These are phyloP conservation scores for Saccharomyces hybrid DNA, from an alignment of 1,139 yeast species.

Conservation along the genomic window DNA sequence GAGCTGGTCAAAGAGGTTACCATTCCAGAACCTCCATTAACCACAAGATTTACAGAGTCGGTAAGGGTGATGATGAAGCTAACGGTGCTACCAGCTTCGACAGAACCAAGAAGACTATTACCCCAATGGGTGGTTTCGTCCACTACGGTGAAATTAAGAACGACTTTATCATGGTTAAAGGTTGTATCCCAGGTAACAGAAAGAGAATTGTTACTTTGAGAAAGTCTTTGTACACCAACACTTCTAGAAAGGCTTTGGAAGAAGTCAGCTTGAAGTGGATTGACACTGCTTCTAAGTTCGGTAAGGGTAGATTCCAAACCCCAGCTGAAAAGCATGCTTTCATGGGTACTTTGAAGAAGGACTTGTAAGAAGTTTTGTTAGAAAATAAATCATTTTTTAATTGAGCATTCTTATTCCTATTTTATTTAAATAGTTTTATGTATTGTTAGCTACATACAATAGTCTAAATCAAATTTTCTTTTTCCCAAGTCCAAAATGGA, in stretches of 20 bases:
- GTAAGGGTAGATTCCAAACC: slow-evolving; percentile 99
- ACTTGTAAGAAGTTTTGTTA: slow-evolving; percentile 35
- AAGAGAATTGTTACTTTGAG: slow-evolving; percentile 99
- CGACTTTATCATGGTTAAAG: slow-evolving; percentile 96
- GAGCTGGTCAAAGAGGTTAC: slow-evolving; percentile 99
- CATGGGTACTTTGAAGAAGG: slow-evolving; percentile 99
- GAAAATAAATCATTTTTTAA: slow-evolving; percentile 5
- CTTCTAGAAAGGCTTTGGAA: slow-evolving; percentile 96
- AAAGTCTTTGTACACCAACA: slow-evolving; percentile 96
- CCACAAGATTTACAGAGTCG: slow-evolving; percentile 99
- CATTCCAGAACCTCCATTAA: slow-evolving; percentile 99
- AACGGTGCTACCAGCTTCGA: slow-evolving; percentile 96
- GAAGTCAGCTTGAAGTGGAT: slow-evolving; percentile 97
- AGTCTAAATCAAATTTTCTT: background rate
- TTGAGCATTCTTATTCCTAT: slow-evolving; percentile 2
- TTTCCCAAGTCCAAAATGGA: background rate
- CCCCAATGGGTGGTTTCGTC: slow-evolving; percentile 99
- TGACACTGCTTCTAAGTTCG: slow-evolving; percentile 99
- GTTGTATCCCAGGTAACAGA: slow-evolving; percentile 99
- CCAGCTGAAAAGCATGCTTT: slow-evolving; percentile 99
- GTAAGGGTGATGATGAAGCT: slow-evolving; percentile 90
- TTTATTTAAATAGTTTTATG: slow-evolving; percentile 3
- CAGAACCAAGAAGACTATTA: slow-evolving; percentile 99
- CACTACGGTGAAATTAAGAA: slow-evolving; percentile 97
- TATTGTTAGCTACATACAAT: background rate